phyloP scores from a whole-genome alignment of 176 grass and related monocot species.

The Thinopyrum elongatum region DNA sequence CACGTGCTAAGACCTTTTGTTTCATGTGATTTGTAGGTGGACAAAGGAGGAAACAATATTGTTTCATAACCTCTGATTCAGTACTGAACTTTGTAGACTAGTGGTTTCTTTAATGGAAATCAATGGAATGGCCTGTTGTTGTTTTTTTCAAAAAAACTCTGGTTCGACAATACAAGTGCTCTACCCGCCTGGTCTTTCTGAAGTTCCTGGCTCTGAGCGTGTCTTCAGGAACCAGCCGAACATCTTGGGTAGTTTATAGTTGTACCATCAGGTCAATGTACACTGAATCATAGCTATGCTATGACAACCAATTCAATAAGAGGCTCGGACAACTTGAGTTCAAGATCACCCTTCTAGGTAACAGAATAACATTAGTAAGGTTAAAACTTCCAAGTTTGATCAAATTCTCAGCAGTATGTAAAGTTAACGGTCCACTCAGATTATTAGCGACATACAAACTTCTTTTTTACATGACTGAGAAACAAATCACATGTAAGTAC shows the following conservation, averaged over 20 bases:
- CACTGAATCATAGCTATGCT: not conserved
- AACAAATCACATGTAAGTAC: not conserved
- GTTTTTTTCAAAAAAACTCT: no score
- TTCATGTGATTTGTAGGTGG: no score
- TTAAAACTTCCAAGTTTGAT: not conserved
- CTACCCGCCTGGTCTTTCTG: not conserved
- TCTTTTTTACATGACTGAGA: not conserved
- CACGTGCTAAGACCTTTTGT: no score
- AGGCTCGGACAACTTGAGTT: not conserved
- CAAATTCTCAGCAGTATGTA: not conserved
- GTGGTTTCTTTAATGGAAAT: no score
- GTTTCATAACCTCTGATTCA: no score
- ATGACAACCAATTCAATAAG: not conserved
- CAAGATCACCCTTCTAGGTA: not conserved
- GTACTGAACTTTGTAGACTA: no score
- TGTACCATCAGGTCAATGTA: not conserved
- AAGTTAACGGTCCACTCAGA: not conserved
- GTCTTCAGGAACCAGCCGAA: not conserved
- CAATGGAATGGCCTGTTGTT: no score
- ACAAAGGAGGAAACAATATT: no score
- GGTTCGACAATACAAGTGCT: no score
- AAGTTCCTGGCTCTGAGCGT: not conserved
- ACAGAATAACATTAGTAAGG: not conserved
- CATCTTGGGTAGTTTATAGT: not conserved
- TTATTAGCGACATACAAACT: conserved; percentile 20